Base-by-base conservation (phyloP, 345 rosid genomes). In the Toxicodendron radicans region DNA sequence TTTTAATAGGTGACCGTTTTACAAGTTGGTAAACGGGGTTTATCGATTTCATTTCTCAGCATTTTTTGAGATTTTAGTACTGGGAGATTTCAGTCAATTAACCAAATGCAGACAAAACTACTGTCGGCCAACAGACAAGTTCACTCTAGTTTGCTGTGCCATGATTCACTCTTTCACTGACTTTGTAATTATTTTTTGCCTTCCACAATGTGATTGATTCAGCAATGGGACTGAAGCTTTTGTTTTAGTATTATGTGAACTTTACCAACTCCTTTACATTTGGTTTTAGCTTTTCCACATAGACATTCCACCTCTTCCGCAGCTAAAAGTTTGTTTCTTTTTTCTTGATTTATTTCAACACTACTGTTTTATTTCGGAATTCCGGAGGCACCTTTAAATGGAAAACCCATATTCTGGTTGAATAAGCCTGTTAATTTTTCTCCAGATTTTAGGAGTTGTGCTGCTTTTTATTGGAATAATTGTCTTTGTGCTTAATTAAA, bases 1-100 rank as follows among this genome's bases (percentile, higher is more conserved):
- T 51, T 58, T 20, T 66, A 41, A 21, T 30, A 65, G 64, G 33
- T 54, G 4, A 38, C 43, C 6, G 6, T 38, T 38, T 38, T 38
- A 38, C 43, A 38, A 38, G 43, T 38, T 7, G 43, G 9, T 38
- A 38, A 38, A 7, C 9, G 43, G 9, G 9, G 1, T 38, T 38
- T 7, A 38, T 41, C 49, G 21, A 23, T 7, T 74, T 27, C 17
- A 51, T 68, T 56, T 76, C 45, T 71, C 56, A 20, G 41, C 64
- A 52, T 75, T 53, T 35, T 43, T 35, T 14, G 6, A 21, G 35
- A 24, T 10, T 70, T 61, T 48, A 62, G 27, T 46, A 49, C 7
- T 61, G 11, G 57, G 64, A 24, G 60, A 43, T 72, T 38, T 60
- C 51, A 33, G 71, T 58, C 63, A 70, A 61, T 68, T 62, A 66